Evolutionary conservation across 2,329 filamentous ascomycete genomes (phyloP).

Genomic region (Talaromyces verruculosus): DNA sequence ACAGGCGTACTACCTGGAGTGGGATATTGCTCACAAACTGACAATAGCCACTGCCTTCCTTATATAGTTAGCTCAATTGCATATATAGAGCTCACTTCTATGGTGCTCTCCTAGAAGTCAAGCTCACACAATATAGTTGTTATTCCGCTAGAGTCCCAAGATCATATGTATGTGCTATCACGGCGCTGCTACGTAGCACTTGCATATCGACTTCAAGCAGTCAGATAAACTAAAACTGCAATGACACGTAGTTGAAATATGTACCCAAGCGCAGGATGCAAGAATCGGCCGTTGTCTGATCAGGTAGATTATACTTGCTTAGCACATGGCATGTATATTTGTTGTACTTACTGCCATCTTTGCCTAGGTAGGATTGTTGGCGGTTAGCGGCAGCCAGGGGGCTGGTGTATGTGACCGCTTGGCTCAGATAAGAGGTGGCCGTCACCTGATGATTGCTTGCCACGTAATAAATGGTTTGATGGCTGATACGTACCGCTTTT

Average conservation of each 20-base stretch:
- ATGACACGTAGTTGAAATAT: slow-evolving; percentile 5
- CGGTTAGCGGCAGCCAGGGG: background rate
- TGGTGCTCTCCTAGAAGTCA: too few relatives aligned
- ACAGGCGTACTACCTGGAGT: too few relatives aligned
- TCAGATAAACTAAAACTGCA: background rate
- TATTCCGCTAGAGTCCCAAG: too few relatives aligned
- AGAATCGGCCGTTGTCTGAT: background rate
- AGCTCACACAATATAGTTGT: too few relatives aligned
- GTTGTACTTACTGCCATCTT: background rate
- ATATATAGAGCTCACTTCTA: too few relatives aligned
- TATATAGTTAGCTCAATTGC: too few relatives aligned
- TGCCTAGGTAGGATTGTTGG: background rate
- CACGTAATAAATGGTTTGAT: slow-evolving; percentile 1
- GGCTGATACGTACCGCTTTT: background rate
- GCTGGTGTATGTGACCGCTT: background rate
- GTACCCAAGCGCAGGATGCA: background rate
- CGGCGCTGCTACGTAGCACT: too few relatives aligned
- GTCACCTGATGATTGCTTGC: slow-evolving; percentile 1
- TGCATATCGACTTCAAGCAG: background rate
- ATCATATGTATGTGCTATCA: too few relatives aligned
- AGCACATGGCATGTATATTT: background rate
- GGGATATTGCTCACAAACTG: too few relatives aligned
- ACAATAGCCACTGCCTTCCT: too few relatives aligned
- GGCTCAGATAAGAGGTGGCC: background rate
- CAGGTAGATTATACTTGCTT: background rate